Conservation (phyloP, 2,329 filamentous ascomycete genomes). For the Sarocladium kiliense region DNA sequence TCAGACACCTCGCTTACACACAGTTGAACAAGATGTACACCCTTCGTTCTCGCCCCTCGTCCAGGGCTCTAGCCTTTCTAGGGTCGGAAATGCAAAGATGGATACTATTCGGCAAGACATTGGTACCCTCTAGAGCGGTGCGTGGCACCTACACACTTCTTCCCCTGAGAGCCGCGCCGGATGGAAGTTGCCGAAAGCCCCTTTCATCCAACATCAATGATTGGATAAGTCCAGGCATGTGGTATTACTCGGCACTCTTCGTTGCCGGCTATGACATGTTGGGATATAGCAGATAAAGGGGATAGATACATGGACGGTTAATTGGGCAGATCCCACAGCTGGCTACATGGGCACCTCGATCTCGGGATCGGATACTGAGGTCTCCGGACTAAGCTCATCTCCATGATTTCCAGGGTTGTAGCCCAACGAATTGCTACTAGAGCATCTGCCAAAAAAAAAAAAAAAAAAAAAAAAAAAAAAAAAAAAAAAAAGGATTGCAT, state of each 20-base stretch:
- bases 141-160: too few species aligned
- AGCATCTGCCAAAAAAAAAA: too few species aligned
- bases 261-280: too few species aligned
- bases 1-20: not conserved
- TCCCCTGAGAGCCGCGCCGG: conserved; percentile 2
- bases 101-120: too few species aligned
- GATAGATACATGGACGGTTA: not conserved
- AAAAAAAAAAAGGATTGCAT: too few species aligned
- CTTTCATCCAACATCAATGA: not conserved
- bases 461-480: too few species aligned
- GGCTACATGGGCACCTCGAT: not conserved
- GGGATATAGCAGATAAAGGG: too few species aligned
- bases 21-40: not conserved
- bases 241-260: not conserved
- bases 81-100: too few species aligned
- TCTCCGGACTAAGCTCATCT: not conserved
- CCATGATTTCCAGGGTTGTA: not conserved
- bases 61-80: too few species aligned
- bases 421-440: not conserved
- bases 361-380: not conserved
- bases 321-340: too few species aligned
- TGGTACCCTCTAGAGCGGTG: too few species aligned
- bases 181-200: conserved; percentile 2
- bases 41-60: too few species aligned
- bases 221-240: not conserved